These are phyloP conservation scores for Gyromitra esculenta DNA, from an alignment of 2,329 filamentous ascomycete genomes.

Conservation along the genomic window DNA sequence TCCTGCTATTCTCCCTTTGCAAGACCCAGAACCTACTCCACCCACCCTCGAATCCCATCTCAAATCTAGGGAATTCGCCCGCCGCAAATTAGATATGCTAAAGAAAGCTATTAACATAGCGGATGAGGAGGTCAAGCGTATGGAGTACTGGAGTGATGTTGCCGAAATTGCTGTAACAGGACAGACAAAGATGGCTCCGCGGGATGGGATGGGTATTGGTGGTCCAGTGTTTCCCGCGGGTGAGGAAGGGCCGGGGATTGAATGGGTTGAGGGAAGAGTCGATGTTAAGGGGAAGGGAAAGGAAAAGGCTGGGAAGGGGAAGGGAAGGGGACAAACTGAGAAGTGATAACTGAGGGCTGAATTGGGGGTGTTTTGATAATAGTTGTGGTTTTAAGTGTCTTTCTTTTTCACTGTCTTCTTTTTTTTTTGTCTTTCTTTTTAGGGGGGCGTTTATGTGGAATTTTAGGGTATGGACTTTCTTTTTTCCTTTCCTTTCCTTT, in stretches of 20 bases:
- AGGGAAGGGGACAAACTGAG: background rate
- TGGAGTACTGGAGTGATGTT: conserved; percentile 90
- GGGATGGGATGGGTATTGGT: background rate
- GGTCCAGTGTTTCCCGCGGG: conserved; percentile 56
- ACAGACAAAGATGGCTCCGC: conserved; percentile 54
- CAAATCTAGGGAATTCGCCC: conserved; percentile 60
- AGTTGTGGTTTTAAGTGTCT: background rate
- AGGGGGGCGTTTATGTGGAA: background rate
- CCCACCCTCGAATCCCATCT: conserved; percentile 62
- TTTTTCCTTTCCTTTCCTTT: background rate
- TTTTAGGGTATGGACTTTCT: background rate
- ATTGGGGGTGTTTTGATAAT: background rate
- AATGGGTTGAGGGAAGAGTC: conserved; percentile 2
- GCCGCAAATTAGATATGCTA: conserved; percentile 71
- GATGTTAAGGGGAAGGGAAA: conserved; percentile 39
- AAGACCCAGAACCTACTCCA: background rate
- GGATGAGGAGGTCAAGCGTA: conserved; percentile 78
- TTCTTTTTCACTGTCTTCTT: background rate
- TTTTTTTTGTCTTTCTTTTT: background rate
- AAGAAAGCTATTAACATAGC: conserved; percentile 76
- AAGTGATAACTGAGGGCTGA: background rate
- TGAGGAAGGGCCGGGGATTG: conserved; percentile 38
- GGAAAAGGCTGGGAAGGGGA: background rate
- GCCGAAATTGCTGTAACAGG: conserved; percentile 68
- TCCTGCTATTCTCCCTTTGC: conserved; percentile 1